These are phyloP conservation scores for Ophiostoma piceae DNA, from an alignment of 2,329 filamentous ascomycete genomes.

Conservation along the genomic window DNA sequence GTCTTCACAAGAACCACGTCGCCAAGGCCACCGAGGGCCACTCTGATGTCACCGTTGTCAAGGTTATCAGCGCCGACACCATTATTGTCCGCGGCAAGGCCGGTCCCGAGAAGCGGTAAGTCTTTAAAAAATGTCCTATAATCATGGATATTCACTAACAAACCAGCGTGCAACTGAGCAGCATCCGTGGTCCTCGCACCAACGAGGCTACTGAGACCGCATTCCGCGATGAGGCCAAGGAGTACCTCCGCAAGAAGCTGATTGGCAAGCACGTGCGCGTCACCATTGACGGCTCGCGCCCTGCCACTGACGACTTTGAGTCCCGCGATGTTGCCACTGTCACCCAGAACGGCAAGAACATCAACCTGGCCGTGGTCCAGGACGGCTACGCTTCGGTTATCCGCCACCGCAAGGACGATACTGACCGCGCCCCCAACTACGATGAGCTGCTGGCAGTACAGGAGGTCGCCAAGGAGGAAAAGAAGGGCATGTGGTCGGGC, in stretches of 20 bases:
- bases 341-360: constrained; percentile 75
- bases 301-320: constrained; percentile 84
- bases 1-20: constrained; percentile 76
- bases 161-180: constrained; percentile 70
- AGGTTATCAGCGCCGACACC: constrained; percentile 83
- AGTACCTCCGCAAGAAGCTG: constrained; percentile 85
- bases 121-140: too few relatives aligned
- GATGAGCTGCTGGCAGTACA: constrained; percentile 80
- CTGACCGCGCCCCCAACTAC: constrained; percentile 88
- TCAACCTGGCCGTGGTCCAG: constrained; percentile 80
- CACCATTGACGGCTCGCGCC: constrained; percentile 82
- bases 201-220: constrained; percentile 81
- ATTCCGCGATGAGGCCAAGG: constrained; percentile 90
- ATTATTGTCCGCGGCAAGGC: constrained; percentile 80
- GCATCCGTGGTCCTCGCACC: constrained; percentile 85
- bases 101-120: constrained; percentile 69
- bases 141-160: neutral
- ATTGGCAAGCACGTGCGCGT: constrained; percentile 95
- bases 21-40: constrained; percentile 62
- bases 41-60: constrained; percentile 75
- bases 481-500: constrained; percentile 91
- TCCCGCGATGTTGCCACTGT: constrained; percentile 92
- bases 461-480: constrained; percentile 75
- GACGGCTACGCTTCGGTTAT: constrained; percentile 92
- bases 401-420: constrained; percentile 89